A percentile compares a stretch with the other conserved stretches of the same genome.
phyloP scores from a whole-genome alignment of 2,329 filamentous ascomycete genomes.

The Hymenoscyphus albidus region DNA sequence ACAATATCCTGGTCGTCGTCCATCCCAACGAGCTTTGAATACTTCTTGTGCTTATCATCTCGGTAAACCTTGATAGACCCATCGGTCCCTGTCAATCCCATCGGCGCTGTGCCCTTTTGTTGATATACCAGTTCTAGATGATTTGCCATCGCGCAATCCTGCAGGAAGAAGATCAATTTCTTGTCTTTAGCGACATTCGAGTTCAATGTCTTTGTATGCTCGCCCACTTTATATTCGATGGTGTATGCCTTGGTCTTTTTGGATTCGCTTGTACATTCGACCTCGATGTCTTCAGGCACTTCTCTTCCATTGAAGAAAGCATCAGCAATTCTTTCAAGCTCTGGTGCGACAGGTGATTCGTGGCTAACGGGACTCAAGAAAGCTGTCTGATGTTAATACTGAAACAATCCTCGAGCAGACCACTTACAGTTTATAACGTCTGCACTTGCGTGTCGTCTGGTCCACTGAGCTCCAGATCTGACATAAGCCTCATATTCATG shows the following conservation, averaged over 20 bases:
- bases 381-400: conserved; percentile 6
- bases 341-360: conserved; percentile 3
- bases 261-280: not conserved
- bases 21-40: not conserved
- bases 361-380: not conserved
- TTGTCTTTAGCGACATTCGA: conserved; percentile 8
- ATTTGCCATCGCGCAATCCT: conserved; percentile 21
- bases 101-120: not conserved
- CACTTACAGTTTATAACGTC: conserved; percentile 8
- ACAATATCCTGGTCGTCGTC: not conserved
- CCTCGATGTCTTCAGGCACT: conserved; percentile 12
- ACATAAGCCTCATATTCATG: not conserved
- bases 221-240: not conserved
- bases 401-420: not conserved
- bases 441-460: not conserved
- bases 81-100: not conserved
- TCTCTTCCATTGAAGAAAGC: conserved; percentile 14
- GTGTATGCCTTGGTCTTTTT: not conserved
- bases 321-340: conserved; percentile 12
- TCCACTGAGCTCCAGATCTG: not conserved
- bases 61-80: conserved; percentile 2
- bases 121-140: conserved; percentile 13
- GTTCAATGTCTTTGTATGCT: conserved; percentile 8
- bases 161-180: conserved; percentile 15
- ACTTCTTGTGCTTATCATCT: conserved; percentile 1